phyloP scores from a whole-genome alignment of 2,329 filamentous ascomycete species.

The Microthyrium microscopicum region DNA sequence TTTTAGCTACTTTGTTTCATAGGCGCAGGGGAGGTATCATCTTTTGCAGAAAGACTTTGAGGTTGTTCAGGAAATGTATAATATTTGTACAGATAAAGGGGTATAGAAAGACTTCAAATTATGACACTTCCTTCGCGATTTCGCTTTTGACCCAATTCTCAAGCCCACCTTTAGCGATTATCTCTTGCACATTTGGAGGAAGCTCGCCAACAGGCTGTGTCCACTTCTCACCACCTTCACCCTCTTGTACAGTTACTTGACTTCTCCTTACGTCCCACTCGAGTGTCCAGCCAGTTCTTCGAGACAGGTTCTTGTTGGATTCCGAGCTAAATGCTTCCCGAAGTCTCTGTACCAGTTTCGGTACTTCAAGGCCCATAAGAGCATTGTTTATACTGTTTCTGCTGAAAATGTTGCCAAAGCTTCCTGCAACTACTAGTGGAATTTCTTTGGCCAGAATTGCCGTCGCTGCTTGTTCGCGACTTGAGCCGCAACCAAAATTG shows the following conservation, averaged over 20 bases:
- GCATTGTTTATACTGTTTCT: constrained; percentile 70
- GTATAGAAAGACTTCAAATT: no score
- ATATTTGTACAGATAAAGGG: no score
- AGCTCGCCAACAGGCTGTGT: constrained; percentile 68
- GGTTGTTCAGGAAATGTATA: no score
- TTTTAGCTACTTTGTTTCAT: no score
- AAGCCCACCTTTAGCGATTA: constrained; percentile 45
- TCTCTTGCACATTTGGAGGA: constrained; percentile 65
- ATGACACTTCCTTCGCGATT: constrained; percentile 24
- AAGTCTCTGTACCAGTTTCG: constrained; percentile 47
- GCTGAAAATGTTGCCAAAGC: constrained; percentile 71
- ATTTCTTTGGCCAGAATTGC: constrained; percentile 69
- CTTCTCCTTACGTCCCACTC: constrained; percentile 64
- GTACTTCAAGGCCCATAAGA: constrained; percentile 54
- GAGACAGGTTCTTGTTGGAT: constrained; percentile 42
- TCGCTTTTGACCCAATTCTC: constrained; percentile 69
- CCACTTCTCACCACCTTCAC: constrained; percentile 50
- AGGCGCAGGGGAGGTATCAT: no score
- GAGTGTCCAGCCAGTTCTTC: constrained; percentile 68
- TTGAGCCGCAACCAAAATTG: constrained; percentile 76
- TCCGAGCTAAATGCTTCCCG: constrained; percentile 40
- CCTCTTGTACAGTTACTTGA: constrained; percentile 55
- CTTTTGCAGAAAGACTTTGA: no score
- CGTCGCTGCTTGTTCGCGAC: constrained; percentile 76
- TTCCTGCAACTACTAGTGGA: constrained; percentile 62